Percentiles rank a stretch among this genome's conserved stretches.
Conservation (phyloP, 768 basidiomycete genomes). For the Austroboletus eburneus region DNA sequence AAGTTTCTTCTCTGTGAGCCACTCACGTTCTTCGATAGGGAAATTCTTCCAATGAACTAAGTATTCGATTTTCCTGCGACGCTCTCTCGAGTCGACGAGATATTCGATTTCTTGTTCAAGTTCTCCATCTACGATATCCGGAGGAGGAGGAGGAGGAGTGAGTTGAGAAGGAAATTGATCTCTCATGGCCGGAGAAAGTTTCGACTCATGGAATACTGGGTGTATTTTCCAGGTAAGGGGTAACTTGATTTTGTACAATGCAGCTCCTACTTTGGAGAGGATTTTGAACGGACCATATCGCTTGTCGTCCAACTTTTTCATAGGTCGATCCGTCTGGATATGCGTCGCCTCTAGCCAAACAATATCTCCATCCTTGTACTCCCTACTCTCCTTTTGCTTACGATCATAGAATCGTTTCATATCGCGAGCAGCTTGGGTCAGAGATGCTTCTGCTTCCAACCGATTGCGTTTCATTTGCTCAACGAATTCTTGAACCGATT, state of each 20-base stretch:
- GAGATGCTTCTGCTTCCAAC: neutral
- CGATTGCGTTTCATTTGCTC: too few species aligned
- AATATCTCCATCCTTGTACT: neutral
- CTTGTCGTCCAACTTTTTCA: neutral
- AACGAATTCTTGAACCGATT: too few species aligned
- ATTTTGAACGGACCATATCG: neutral
- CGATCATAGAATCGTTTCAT: neutral
- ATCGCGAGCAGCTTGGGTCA: neutral
- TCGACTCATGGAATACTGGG: neutral
- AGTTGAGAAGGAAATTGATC: neutral
- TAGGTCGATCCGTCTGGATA: neutral
- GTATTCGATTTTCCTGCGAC: too few species aligned
- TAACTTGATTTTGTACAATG: neutral
- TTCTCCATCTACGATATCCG: neutral
- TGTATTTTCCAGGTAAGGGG: neutral
- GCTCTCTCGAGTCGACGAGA: too few species aligned
- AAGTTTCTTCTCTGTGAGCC: too few species aligned
- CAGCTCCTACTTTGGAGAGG: neutral
- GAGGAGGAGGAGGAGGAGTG: neutral
- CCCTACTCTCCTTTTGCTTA: neutral
- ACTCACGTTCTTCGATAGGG: neutral
- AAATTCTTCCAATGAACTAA: neutral
- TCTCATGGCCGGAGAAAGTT: neutral
- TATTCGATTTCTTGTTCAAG: neutral
- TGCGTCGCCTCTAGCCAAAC: neutral